phyloP scores from a whole-genome alignment of 2,329 filamentous ascomycete genomes.

The Calonectria ilicicola region DNA sequence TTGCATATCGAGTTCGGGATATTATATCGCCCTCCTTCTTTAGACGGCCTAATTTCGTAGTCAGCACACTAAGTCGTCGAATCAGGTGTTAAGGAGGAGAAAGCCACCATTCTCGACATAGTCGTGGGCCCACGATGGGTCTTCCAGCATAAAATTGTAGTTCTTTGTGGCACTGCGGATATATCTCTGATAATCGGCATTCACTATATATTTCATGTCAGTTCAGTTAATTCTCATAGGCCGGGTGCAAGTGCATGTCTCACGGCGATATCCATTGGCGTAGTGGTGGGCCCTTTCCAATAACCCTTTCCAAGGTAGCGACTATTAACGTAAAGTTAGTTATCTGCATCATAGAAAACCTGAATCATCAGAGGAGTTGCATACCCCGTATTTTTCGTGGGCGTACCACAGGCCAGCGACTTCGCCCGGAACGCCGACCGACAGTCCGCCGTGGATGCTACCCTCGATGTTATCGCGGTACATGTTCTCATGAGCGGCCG shows the following conservation, averaged over 20 bases:
- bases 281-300: slow-evolving; percentile 80
- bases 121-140: slow-evolving; percentile 86
- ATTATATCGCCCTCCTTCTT: slow-evolving; percentile 81
- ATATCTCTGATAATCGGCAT: slow-evolving; percentile 79
- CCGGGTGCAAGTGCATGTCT: slow-evolving; percentile 2
- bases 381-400: slow-evolving; percentile 77
- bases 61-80: not conserved
- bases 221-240: slow-evolving; percentile 24
- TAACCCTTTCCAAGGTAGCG: slow-evolving; percentile 76
- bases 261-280: slow-evolving; percentile 77
- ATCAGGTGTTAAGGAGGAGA: not conserved
- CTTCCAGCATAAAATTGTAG: slow-evolving; percentile 75
- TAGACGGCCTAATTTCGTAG: slow-evolving; percentile 62
- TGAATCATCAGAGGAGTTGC: slow-evolving; percentile 19
- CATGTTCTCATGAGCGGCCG: slow-evolving; percentile 86
- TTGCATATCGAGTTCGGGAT: slow-evolving; percentile 83
- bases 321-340: slow-evolving; percentile 43
- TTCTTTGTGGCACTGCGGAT: slow-evolving; percentile 66
- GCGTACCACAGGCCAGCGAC: slow-evolving; percentile 83
- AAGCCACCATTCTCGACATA: slow-evolving; percentile 81
- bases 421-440: slow-evolving; percentile 79
- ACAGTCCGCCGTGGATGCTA: slow-evolving; percentile 79
- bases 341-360: not conserved
- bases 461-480: slow-evolving; percentile 76
- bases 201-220: slow-evolving; percentile 63